These are phyloP conservation scores for Beauveria varroae DNA, from an alignment of 2,329 filamentous ascomycete species.

Conservation along the genomic window DNA sequence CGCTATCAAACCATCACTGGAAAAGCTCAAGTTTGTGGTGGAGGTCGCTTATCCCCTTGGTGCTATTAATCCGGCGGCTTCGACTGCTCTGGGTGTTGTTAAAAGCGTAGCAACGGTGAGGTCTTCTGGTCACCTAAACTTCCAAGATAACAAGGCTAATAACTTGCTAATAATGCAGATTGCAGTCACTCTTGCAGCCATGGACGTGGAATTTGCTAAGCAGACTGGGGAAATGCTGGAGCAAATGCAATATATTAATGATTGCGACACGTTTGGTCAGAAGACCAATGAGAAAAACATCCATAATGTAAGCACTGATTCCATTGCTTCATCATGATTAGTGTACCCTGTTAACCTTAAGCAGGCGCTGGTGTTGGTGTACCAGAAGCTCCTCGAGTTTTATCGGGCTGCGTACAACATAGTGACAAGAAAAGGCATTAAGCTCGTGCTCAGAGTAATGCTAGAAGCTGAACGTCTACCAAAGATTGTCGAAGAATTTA, in stretches of 20 bases:
- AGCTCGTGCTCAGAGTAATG: background rate
- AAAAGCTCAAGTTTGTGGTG: too few relatives aligned
- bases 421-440: background rate
- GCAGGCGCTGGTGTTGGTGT: background rate
- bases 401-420: background rate
- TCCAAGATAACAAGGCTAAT: background rate
- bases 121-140: too few relatives aligned
- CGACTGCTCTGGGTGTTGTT: background rate
- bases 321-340: background rate
- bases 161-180: background rate
- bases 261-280: background rate
- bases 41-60: too few relatives aligned
- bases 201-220: background rate
- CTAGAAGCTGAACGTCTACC: background rate
- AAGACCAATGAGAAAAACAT: too few relatives aligned
- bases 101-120: background rate
- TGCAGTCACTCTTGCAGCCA: background rate
- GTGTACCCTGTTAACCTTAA: background rate
- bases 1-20: too few relatives aligned
- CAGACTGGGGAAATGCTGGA: background rate
- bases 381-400: background rate
- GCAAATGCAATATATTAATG: background rate
- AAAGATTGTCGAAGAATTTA: background rate
- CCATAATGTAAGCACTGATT: too few relatives aligned
- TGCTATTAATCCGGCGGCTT: background rate